Evolutionary conservation across 176 grass and related monocot genomes (phyloP).

Genomic region (Neostapfia colusana): DNA sequence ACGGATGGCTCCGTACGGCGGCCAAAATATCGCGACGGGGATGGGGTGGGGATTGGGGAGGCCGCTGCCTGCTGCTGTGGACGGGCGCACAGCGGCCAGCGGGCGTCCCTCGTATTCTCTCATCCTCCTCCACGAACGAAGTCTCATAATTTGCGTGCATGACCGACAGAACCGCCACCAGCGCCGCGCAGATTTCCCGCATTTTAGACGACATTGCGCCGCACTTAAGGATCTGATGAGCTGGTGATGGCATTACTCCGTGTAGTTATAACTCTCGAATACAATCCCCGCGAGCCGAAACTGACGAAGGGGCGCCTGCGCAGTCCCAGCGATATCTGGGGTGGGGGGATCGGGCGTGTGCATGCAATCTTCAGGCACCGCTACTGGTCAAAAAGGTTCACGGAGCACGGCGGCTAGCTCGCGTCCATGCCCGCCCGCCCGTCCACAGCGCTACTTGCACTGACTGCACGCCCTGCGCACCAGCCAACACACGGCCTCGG

Average conservation of each 20-base stretch:
- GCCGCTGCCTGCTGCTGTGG: background rate
- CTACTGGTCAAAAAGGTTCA: background rate
- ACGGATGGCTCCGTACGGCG: background rate
- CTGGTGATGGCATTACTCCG: no score
- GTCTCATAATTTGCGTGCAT: no score
- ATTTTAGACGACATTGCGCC: no score
- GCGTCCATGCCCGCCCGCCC: background rate
- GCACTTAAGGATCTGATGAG: no score
- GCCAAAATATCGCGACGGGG: slow-evolving; percentile 11
- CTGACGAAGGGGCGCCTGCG: no score
- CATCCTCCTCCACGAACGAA: no score
- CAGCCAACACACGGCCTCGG: slow-evolving; percentile 33
- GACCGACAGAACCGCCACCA: background rate
- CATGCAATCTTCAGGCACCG: background rate
- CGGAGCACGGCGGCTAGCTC: background rate
- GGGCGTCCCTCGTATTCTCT: no score
- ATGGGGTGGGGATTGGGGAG: no score
- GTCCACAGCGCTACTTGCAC: slow-evolving; percentile 15
- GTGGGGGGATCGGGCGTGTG: background rate
- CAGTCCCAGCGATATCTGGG: background rate
- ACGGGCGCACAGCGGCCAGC: no score
- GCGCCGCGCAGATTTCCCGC: background rate
- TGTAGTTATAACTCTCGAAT: no score
- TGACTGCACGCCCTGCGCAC: background rate
- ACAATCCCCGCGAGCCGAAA: no score